phyloP scores from a whole-genome alignment of 768 basidiomycete species.

The Leccinellum rugosiceps region DNA sequence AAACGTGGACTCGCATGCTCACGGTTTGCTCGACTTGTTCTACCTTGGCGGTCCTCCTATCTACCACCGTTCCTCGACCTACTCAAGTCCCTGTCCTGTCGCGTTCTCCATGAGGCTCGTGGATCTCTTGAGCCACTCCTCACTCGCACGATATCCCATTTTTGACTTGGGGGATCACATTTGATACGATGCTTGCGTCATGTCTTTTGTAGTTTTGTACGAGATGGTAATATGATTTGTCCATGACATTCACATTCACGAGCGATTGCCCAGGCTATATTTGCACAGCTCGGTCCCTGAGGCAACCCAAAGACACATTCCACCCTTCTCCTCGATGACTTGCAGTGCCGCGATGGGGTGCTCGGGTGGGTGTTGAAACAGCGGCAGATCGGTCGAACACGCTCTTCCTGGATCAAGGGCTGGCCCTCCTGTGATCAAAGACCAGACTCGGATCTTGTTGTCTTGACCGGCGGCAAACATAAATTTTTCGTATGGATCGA shows the following conservation, averaged over 20 bases:
- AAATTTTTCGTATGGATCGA: slow-evolving; percentile 54
- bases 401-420: slow-evolving; percentile 18
- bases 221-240: neutral
- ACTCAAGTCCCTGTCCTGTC: slow-evolving; percentile 15
- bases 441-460: slow-evolving; percentile 63
- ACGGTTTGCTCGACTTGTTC: neutral
- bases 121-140: slow-evolving; percentile 11
- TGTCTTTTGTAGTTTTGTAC: slow-evolving; percentile 9
- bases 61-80: neutral
- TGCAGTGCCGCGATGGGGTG: slow-evolving; percentile 47
- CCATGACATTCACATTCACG: neutral
- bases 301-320: slow-evolving; percentile 52
- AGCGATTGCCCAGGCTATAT: slow-evolving; percentile 47
- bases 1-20: neutral
- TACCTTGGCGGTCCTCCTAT: neutral
- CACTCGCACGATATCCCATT: neutral
- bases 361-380: slow-evolving; percentile 36
- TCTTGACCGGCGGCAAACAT: slow-evolving; percentile 73
- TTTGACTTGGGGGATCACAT: neutral
- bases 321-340: slow-evolving; percentile 40
- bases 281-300: slow-evolving; percentile 44
- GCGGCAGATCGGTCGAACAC: slow-evolving; percentile 10
- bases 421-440: slow-evolving; percentile 49
- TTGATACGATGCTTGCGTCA: neutral
- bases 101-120: slow-evolving; percentile 18